Conservation (phyloP, 805 yeast genomes). For the Cyberlindnera sargentensis region DNA sequence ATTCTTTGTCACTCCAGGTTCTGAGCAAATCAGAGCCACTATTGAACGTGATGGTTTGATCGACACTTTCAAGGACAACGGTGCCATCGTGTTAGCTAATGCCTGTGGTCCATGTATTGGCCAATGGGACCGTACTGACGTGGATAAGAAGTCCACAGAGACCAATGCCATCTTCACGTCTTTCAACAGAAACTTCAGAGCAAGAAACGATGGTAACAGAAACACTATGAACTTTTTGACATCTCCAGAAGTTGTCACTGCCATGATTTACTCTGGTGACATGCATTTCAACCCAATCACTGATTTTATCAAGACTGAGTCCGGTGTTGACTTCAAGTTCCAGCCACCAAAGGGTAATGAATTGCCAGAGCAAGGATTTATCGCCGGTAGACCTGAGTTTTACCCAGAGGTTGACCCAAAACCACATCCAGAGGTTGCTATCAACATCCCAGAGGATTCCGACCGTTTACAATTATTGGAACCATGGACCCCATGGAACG, state of each 20-base stretch:
- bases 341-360: constrained; percentile 78
- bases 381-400: constrained; percentile 64
- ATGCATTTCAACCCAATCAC: constrained; percentile 87
- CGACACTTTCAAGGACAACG: constrained; percentile 72
- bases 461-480: constrained; percentile 88
- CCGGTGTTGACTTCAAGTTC: constrained; percentile 73
- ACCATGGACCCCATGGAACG: constrained; percentile 84
- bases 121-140: constrained; percentile 95
- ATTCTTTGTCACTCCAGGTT: constrained; percentile 95
- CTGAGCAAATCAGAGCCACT: constrained; percentile 97
- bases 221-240: constrained; percentile 96
- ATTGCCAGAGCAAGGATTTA: constrained; percentile 73
- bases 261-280: constrained; percentile 92
- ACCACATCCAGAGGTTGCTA: constrained; percentile 50
- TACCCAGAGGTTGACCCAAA: constrained; percentile 68
- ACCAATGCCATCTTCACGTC: constrained; percentile 91
- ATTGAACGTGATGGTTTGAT: constrained; percentile 91
- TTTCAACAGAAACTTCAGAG: constrained; percentile 95
- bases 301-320: constrained; percentile 65
- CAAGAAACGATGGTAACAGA: constrained; percentile 98
- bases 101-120: constrained; percentile 99
- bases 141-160: constrained; percentile 54
- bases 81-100: constrained; percentile 90
- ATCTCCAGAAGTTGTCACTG: constrained; percentile 97
- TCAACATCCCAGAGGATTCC: constrained; percentile 78